Evolutionary conservation across 2,329 filamentous ascomycete species (phyloP).

Genomic region (Alternaria brassicae): DNA sequence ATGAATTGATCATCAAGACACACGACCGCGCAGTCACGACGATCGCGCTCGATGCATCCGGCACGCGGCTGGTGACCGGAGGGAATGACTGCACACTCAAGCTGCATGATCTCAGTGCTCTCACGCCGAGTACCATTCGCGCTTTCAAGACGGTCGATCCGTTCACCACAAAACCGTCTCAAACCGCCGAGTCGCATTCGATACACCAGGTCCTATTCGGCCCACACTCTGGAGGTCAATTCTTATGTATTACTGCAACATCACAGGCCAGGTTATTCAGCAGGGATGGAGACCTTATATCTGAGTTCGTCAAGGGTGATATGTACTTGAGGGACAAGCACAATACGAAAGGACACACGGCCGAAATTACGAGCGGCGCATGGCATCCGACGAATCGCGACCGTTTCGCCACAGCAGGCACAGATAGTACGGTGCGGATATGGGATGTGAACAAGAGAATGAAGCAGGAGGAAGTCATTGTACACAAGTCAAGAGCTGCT

Average conservation of each 20-base stretch:
- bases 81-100: slow-evolving; percentile 92
- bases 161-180: slow-evolving; percentile 73
- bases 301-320: slow-evolving; percentile 94
- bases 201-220: slow-evolving; percentile 90
- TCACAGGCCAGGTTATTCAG: slow-evolving; percentile 89
- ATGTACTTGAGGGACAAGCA: slow-evolving; percentile 98
- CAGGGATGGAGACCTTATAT: slow-evolving; percentile 83
- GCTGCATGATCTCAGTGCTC: slow-evolving; percentile 91
- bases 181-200: slow-evolving; percentile 81
- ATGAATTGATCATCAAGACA: slow-evolving; percentile 91
- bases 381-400: slow-evolving; percentile 92
- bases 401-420: slow-evolving; percentile 86
- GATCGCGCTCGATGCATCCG: slow-evolving; percentile 82
- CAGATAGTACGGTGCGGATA: slow-evolving; percentile 93
- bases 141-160: slow-evolving; percentile 94
- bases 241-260: slow-evolving; percentile 87
- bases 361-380: slow-evolving; percentile 84
- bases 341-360: slow-evolving; percentile 95
- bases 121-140: slow-evolving; percentile 92
- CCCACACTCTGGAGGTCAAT: slow-evolving; percentile 76
- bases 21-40: slow-evolving; percentile 88
- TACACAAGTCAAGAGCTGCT: slow-evolving; percentile 90
- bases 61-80: slow-evolving; percentile 84
- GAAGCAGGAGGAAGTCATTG: slow-evolving; percentile 89
- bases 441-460: slow-evolving; percentile 96